Percentiles rank a stretch among this genome's conserved stretches.
These are phyloP conservation scores for Trametes polyzona DNA, from an alignment of 1,284 basidiomycete species.

Conservation along the genomic window DNA sequence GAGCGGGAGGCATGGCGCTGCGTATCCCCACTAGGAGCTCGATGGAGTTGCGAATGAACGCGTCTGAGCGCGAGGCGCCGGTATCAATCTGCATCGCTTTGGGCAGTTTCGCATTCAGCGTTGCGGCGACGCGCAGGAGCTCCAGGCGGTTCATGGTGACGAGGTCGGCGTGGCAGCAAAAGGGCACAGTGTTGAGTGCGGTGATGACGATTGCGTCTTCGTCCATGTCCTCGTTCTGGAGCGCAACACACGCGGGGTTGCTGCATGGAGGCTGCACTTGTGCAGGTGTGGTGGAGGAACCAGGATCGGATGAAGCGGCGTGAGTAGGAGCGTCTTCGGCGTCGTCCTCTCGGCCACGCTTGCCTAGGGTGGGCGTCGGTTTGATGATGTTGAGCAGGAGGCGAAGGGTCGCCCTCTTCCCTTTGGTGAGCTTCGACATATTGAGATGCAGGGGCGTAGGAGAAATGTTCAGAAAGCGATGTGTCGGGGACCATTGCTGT, in stretches of 20 bases:
- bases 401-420: constrained; percentile 17
- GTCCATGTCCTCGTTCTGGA: constrained; percentile 54
- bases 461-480: too few species aligned
- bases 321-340: not conserved
- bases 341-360: constrained; percentile 22
- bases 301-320: not conserved
- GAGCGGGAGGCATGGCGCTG: constrained; percentile 15
- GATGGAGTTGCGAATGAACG: constrained; percentile 48
- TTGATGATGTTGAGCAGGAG: constrained; percentile 29
- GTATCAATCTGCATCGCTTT: constrained; percentile 48
- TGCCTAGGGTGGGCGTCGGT: constrained; percentile 27
- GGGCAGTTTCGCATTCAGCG: constrained; percentile 54
- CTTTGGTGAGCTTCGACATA: constrained; percentile 16
- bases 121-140: constrained; percentile 48
- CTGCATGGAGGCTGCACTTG: not conserved
- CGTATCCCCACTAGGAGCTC: constrained; percentile 58
- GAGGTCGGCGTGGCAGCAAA: constrained; percentile 67
- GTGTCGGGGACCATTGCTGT: not conserved
- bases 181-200: constrained; percentile 51
- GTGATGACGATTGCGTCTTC: constrained; percentile 62
- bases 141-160: constrained; percentile 52
- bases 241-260: constrained; percentile 7
- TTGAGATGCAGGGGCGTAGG: not conserved
- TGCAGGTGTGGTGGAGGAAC: not conserved
- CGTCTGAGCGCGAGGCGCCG: constrained; percentile 34